Evolutionary conservation across 2,329 filamentous ascomycete genomes (phyloP), one percentile per base, ranked within the genome.

Genomic region (Chaetomiaceae sp.): DNA sequence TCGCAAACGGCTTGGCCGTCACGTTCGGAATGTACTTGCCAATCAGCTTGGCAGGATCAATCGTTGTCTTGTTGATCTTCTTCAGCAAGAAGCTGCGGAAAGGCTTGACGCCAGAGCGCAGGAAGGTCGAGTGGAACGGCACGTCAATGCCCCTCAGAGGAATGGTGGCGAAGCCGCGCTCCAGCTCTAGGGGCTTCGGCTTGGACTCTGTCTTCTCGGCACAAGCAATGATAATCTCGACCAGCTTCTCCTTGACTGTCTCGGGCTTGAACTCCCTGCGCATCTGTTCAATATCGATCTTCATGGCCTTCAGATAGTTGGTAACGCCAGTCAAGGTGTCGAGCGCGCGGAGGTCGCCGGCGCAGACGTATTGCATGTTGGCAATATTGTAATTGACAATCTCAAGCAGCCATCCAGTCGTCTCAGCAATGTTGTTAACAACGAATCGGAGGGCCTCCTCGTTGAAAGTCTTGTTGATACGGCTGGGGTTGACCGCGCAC

Each of bases 11-110:
- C 73, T 86, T 86, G 54, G 94, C 94, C 51, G 94, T 99, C 62
- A 99, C 95, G 73, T 99, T 99, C 63, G 94, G 94, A 62, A 99
- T 97, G 75, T 99, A 99, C 75, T 99, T 99, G 66, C 94, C 94
- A 62, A 99, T 81, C 66, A 99, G 76, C 80, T 97, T 97, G 70
- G 89, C 87, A 5, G 94, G 94, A 70, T 99, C 94, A 70, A 99
- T 97, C 49, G 89, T 95, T 21, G 91, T 96, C 84, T 95, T 96
- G 81, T 97, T 90, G 76, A 99, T 97, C 83, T 99, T 99, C 88
- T 97, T 99, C 64, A 97, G 86, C 69, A 99, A 73, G 83, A 99
- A 99, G 40, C 86, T 92, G 62, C 94, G 84, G 90, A 99, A 99
- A 42, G 95, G 94, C 80, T 99, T 99, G 72, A 99, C 94, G 65